Evolutionary conservation across 2,329 filamentous ascomycete species (phyloP).

Genomic region (Emergomyces africanus): DNA sequence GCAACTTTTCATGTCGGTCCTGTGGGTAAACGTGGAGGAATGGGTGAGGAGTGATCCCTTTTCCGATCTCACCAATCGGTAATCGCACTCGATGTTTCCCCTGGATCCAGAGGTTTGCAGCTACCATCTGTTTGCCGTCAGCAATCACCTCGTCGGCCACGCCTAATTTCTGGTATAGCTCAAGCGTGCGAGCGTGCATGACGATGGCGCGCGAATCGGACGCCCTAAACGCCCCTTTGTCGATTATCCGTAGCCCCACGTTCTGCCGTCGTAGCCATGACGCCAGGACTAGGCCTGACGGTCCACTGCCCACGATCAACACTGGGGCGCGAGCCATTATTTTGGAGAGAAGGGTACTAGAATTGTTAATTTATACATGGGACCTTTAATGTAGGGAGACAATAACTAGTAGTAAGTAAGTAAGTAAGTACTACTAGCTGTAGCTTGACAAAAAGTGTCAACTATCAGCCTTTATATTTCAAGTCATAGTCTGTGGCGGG

Average conservation of each 20-base stretch:
- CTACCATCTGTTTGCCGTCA: conserved; percentile 26
- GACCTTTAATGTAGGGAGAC: no score
- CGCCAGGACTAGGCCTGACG: conserved; percentile 33
- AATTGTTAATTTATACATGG: not conserved
- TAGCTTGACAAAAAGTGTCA: not conserved
- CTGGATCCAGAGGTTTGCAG: conserved; percentile 26
- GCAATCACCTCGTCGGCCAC: conserved; percentile 25
- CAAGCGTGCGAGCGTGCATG: conserved; percentile 38
- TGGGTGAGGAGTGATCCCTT: conserved; percentile 19
- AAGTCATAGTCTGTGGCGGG: not conserved
- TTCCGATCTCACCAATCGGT: conserved; percentile 14
- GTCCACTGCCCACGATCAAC: conserved; percentile 36
- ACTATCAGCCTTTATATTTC: not conserved
- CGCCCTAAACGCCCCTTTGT: conserved; percentile 28
- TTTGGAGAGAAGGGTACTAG: not conserved
- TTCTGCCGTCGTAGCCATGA: conserved; percentile 36
- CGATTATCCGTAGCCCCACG: conserved; percentile 37
- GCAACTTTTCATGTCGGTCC: conserved; percentile 18
- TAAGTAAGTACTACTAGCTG: not conserved
- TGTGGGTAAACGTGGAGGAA: conserved; percentile 18
- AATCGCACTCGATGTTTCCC: conserved; percentile 14
- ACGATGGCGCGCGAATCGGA: conserved; percentile 29
- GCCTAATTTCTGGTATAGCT: conserved; percentile 37
- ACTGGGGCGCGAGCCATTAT: conserved; percentile 14
- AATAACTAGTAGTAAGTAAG: no score